Base-by-base conservation (phyloP, 768 basidiomycete species). In the Mycena haematopus region DNA sequence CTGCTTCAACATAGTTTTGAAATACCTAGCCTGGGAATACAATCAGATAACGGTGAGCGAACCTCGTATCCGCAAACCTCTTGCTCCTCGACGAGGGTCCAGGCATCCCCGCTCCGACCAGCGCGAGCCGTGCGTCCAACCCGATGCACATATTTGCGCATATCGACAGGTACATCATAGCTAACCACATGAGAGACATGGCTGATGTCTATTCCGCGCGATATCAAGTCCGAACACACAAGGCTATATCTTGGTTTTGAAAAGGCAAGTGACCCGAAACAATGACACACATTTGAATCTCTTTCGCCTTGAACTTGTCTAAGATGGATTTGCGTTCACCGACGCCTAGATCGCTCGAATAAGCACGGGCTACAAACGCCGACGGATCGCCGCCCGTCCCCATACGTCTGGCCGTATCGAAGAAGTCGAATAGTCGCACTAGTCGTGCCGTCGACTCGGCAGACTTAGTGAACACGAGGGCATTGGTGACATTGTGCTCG, bases 121-220 rank as follows among this genome's bases (percentile, higher is more conserved):
- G 97, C 97, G 53, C 97, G 85, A 3, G 97, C 97, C 6, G 97
- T 99, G 46, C 97, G 84, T 22, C 97, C 97, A 10, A 96, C 96
- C 56, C 97, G 90, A 75, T 99, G 97, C 13, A 99, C 93, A 71
- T 99, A 99, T 74, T 99, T 99, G 53, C 94, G 85, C 86, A 98
- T 95, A 73, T 99, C 97, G n/a, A 97, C 84, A 10, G 97, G 96
- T 2, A 87, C 89, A 72, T 99, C 97, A 74, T 99, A 99, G 70
- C 90, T 95, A 50, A 99, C 86, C 31, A 99, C 96, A 74, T 97
- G 92, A 3, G 89, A 86, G 35, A 99, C 93, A 66, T 93, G 87
- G 60, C 88, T 91, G 60, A 99, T 92, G 71, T 99, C 96, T 62
- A 98, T 95, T 13, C 97, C 97, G 60, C 97, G 88, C 3, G 96